Evolutionary conservation across 2,329 filamentous ascomycete species (phyloP).

Genomic region (Penicillium sp.): DNA sequence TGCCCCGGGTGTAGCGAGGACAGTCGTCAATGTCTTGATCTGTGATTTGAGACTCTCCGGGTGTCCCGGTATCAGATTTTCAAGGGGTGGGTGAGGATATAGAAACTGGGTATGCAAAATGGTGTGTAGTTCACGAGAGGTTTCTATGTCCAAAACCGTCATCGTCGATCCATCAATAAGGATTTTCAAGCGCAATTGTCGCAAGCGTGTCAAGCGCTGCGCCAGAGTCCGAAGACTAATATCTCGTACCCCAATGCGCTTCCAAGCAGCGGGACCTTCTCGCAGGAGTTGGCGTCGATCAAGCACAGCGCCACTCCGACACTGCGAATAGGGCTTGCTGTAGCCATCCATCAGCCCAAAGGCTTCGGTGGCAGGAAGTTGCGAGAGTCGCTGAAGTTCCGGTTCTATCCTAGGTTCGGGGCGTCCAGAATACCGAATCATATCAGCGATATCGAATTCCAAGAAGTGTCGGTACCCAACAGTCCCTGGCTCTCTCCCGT

Average conservation of each 20-base stretch:
- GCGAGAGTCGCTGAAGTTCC: conserved; percentile 24
- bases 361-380: conserved; percentile 30
- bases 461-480: conserved; percentile 50
- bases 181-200: conserved; percentile 36
- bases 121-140: conserved; percentile 33
- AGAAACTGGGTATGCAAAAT: conserved; percentile 41
- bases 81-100: conserved; percentile 34
- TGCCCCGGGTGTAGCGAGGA: conserved; percentile 44
- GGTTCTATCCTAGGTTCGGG: conserved; percentile 18
- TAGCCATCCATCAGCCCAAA: conserved; percentile 38
- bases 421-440: conserved; percentile 24
- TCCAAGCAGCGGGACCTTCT: conserved; percentile 43
- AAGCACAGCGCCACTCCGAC: conserved; percentile 35
- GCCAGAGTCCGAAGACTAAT: conserved; percentile 34
- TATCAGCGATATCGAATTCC: conserved; percentile 47
- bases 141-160: conserved; percentile 40
- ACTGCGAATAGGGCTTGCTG: conserved; percentile 37
- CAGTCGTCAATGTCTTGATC: conserved; percentile 46
- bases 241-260: conserved; percentile 43
- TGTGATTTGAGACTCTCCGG: conserved; percentile 45
- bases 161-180: conserved; percentile 29
- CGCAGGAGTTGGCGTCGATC: conserved; percentile 39
- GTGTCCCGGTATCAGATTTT: conserved; percentile 24
- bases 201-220: conserved; percentile 36
- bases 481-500: conserved; percentile 48